Percentiles rank a stretch among this genome's conserved stretches.
phyloP scores from a whole-genome alignment of 768 basidiomycete species.

The Mycena vulgaris region DNA sequence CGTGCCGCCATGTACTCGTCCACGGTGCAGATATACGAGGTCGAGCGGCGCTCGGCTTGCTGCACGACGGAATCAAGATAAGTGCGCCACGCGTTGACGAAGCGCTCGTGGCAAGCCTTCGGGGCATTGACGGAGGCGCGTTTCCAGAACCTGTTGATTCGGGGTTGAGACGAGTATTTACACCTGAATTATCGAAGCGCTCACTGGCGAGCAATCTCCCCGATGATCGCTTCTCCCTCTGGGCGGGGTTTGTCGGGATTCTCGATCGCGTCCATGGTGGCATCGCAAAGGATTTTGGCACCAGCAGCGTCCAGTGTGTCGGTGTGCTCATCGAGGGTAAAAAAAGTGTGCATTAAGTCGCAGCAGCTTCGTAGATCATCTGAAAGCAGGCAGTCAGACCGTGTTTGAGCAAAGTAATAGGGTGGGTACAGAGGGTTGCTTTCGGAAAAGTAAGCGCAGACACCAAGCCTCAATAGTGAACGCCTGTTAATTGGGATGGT shows the following conservation, averaged over 20 bases:
- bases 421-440: neutral
- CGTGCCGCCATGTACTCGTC: constrained; percentile 24
- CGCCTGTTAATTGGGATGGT: neutral
- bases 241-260: constrained; percentile 20
- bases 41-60: constrained; percentile 22
- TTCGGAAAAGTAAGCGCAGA: neutral
- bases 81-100: constrained; percentile 9
- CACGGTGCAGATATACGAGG: constrained; percentile 12
- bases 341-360: constrained; percentile 43
- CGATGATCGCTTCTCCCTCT: constrained; percentile 21
- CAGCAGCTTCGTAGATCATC: constrained; percentile 39
- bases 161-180: no score
- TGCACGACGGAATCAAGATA: constrained; percentile 21
- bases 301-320: constrained; percentile 21
- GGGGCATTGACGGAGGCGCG: neutral
- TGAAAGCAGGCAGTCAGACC: constrained; percentile 1
- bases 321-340: constrained; percentile 44
- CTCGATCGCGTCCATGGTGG: constrained; percentile 22
- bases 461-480: neutral
- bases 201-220: constrained; percentile 28
- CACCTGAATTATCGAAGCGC: neutral
- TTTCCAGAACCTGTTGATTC: constrained; percentile 26
- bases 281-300: constrained; percentile 14
- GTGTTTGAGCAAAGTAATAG: neutral
- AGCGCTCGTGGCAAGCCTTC: constrained; percentile 15